Base-by-base conservation (phyloP, 2,329 filamentous ascomycete genomes). In the Colletotrichum lindemuthianum region DNA sequence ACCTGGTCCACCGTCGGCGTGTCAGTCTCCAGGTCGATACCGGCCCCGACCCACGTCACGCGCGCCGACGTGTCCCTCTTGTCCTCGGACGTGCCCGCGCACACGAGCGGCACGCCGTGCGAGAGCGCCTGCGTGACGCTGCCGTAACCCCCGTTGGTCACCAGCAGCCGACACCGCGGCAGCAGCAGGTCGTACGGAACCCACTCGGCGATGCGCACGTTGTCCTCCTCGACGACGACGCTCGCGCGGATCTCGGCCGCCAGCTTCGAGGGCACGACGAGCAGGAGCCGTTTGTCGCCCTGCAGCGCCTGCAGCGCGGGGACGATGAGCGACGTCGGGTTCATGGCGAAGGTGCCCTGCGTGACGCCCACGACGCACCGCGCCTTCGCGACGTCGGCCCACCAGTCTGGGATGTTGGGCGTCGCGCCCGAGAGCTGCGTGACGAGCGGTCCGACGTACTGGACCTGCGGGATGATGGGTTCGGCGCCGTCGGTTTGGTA, bases 131-230 rank as follows among this genome's bases (percentile, higher is more conserved):
- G 76, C 0, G 74, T 77, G 53, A 78, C 70, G 40, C 75, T 77
- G 13, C 76, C 76, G 40, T 78, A 78, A 2, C 76, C 76, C 6
- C 76, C 76, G 15, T 78, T 78, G 4, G 76, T 77, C 47, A 78
- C 71, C 13, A 78, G 70, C 6, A 78, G 69, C 6, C 68, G 66
- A 3, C 77, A 71, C 15, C 72, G 73, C 0, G 76, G 76, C 1
- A 79, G 71, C 2, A 79, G 70, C 4, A 73, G 56, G 36, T 75
- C 69, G 50, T 79, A 78, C 3, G 77, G 77, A 15, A 79, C 70
- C 74, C 74, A 79, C 33, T 69, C 69, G 4, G 74, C 70, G 41
- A 73, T 76, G 6, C 69, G 69, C 6, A 77, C 71, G 34, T 77
- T 76, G 9, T 52, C 32, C 0, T 24, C 24, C 4, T 70, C 52